phyloP scores from a whole-genome alignment of 176 grass and related monocot genomes.

The Aegilops bicornis region DNA sequence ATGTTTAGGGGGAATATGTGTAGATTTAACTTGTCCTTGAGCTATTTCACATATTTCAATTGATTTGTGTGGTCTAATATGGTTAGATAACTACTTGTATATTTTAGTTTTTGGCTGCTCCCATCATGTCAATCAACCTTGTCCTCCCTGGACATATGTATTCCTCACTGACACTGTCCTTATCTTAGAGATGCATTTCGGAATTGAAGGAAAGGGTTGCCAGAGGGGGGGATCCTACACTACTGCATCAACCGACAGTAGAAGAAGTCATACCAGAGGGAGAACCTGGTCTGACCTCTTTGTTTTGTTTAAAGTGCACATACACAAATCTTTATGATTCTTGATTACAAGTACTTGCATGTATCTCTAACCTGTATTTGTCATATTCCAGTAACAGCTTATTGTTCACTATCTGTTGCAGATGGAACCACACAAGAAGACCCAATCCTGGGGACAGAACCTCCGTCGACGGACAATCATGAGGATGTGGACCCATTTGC shows the following conservation, averaged over 20 bases:
- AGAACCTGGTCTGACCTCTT: constrained; percentile 39
- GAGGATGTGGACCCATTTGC: constrained; percentile 37
- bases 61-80: background rate
- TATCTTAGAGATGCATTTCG: constrained; percentile 64
- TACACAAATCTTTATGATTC: background rate
- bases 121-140: background rate
- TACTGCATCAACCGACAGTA: constrained; percentile 51
- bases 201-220: constrained; percentile 74
- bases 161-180: constrained; percentile 14
- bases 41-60: background rate
- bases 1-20: background rate
- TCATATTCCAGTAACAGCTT: background rate
- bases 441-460: constrained; percentile 13
- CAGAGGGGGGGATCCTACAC: constrained; percentile 75
- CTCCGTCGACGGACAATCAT: constrained; percentile 25
- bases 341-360: constrained; percentile 10
- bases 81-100: background rate
- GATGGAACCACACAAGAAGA: constrained; percentile 45
- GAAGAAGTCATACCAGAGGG: constrained; percentile 47
- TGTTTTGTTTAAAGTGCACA: background rate
- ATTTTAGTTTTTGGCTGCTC: background rate
- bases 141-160: constrained; percentile 33
- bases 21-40: background rate
- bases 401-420: constrained; percentile 21
- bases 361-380: background rate